Percentiles rank a stretch among this genome's conserved stretches.
Evolutionary conservation across 2,329 filamentous ascomycete genomes (phyloP).

Genomic region (Fusarium setosum): DNA sequence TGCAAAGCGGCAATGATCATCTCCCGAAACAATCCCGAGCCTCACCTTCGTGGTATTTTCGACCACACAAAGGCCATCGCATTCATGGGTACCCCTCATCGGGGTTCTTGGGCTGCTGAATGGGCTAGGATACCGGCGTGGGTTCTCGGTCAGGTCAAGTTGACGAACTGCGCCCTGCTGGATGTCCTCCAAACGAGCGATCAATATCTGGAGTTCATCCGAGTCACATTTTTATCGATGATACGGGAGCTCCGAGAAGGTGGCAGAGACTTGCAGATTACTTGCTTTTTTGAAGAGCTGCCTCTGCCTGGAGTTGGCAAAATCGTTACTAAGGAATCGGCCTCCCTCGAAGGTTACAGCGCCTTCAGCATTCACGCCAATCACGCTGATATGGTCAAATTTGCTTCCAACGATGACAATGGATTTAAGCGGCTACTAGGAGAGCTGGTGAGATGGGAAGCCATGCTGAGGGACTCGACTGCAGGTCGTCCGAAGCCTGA

Average conservation of each 20-base stretch:
- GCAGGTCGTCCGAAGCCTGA: no score
- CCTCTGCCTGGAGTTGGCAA: conserved; percentile 36
- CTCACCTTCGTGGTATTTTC: conserved; percentile 45
- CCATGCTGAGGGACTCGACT: no score
- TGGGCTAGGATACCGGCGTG: conserved; percentile 47
- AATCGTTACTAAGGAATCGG: conserved; percentile 46
- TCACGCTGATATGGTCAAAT: conserved; percentile 34
- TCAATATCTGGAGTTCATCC: conserved; percentile 39
- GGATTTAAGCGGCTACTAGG: conserved; percentile 44
- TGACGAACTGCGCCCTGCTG: conserved; percentile 46
- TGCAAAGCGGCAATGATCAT: conserved; percentile 50
- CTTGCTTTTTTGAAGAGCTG: conserved; percentile 51
- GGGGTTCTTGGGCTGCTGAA: conserved; percentile 47
- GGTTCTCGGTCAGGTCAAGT: conserved; percentile 45
- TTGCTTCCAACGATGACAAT: conserved; percentile 37
- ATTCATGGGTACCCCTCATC: conserved; percentile 54
- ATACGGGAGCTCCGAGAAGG: conserved; percentile 33
- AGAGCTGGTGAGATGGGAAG: conserved; percentile 22
- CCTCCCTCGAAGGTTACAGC: conserved; percentile 44
- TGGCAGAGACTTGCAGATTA: conserved; percentile 37
- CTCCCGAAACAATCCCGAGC: conserved; percentile 46
- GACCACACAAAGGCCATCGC: conserved; percentile 42
- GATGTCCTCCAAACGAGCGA: conserved; percentile 41
- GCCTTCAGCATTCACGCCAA: conserved; percentile 45
- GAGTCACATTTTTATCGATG: conserved; percentile 43